Evolutionary conservation across 116 monocot species (phyloP).

Genomic region (Phalaenopsis hybrid): DNA sequence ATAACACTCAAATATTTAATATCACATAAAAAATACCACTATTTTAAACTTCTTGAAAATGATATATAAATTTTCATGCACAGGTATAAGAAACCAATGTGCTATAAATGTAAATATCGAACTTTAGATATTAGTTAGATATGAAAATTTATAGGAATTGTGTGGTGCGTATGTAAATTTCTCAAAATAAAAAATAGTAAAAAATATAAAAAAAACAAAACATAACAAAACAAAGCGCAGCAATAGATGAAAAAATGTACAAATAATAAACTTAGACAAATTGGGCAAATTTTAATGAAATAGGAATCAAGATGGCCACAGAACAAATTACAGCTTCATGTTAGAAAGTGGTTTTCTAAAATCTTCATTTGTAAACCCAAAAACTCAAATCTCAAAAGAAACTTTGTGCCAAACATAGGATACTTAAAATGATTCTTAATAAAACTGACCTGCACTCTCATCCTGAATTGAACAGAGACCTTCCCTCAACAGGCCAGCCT

Average conservation of each 20-base stretch:
- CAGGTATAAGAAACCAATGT: too few species aligned
- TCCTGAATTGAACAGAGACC: slow-evolving; percentile 94
- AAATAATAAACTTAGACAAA: background rate
- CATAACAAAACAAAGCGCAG: background rate
- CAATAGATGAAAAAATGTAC: background rate
- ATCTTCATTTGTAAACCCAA: background rate
- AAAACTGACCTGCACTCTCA: slow-evolving; percentile 79
- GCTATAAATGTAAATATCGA: too few species aligned
- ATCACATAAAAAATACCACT: too few species aligned
- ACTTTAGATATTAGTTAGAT: too few species aligned
- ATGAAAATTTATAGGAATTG: too few species aligned
- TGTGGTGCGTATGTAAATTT: too few species aligned
- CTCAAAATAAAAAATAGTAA: too few species aligned
- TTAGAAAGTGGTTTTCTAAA: background rate
- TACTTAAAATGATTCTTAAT: slow-evolving; percentile 3
- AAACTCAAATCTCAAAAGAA: background rate
- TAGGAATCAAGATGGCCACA: background rate
- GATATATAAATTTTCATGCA: too few species aligned
- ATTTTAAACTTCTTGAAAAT: too few species aligned
- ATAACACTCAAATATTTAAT: too few species aligned
- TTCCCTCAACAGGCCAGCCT: slow-evolving; percentile 80
- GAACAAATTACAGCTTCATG: background rate
- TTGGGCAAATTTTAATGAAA: background rate
- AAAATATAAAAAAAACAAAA: too few species aligned
- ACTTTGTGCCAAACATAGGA: background rate